These are phyloP conservation scores for Gentiana dahurica DNA, from an alignment of 257 asterid genomes.

Conservation along the genomic window DNA sequence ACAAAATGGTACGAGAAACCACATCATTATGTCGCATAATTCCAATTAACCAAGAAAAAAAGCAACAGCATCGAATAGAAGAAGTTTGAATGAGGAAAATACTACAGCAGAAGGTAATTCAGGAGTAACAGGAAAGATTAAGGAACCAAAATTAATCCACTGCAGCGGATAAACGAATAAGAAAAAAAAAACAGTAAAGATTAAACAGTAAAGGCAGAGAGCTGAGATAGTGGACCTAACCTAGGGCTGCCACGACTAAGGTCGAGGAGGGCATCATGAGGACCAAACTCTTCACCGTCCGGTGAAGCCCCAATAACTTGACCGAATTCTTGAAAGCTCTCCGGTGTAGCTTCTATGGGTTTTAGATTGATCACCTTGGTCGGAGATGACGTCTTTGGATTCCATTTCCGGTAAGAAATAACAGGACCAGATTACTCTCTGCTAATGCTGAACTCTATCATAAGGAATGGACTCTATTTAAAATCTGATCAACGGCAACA, in stretches of 20 bases:
- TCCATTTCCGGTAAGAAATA: constrained; percentile 13
- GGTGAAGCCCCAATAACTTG: constrained; percentile 58
- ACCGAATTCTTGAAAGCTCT: constrained; percentile 69
- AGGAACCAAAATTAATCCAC: not conserved
- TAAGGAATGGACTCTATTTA: too few species aligned
- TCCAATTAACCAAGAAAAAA: too few species aligned
- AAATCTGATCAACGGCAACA: too few species aligned
- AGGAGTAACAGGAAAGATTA: not conserved
- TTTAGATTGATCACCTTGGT: constrained; percentile 38
- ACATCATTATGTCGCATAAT: too few species aligned
- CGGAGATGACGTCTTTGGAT: constrained; percentile 10
- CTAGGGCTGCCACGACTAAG: constrained; percentile 70
- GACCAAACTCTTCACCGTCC: constrained; percentile 74
- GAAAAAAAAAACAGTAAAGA: too few species aligned
- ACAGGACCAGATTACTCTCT: not conserved
- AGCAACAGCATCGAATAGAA: too few species aligned
- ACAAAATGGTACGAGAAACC: too few species aligned
- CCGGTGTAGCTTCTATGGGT: constrained; percentile 64
- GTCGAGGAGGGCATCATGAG: constrained; percentile 79
- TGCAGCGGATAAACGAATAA: not conserved
- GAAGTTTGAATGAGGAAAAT: too few species aligned
- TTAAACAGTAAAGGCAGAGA: not conserved
- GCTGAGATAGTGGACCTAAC: constrained; percentile 11
- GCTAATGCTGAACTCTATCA: too few species aligned
- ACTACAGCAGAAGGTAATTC: too few species aligned